Conservation (phyloP, 2,329 filamentous ascomycete species). For the Hypoxylon rubiginosum region DNA sequence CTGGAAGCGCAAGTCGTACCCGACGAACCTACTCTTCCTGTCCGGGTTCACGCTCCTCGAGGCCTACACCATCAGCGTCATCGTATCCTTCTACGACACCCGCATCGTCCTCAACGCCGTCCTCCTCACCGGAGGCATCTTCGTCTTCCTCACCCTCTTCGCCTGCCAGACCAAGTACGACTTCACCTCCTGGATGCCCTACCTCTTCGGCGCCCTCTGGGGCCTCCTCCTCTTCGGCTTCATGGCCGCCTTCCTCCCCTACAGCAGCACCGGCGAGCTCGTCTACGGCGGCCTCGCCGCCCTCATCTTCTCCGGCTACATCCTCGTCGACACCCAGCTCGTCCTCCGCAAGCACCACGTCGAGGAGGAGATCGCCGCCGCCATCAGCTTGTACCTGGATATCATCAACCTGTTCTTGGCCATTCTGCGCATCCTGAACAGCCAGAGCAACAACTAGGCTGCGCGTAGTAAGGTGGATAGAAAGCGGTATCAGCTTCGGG, state of each 20-base stretch:
- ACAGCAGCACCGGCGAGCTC: slow-evolving; percentile 84
- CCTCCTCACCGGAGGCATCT: slow-evolving; percentile 86
- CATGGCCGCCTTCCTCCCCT: slow-evolving; percentile 90
- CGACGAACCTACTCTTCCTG: slow-evolving; percentile 94
- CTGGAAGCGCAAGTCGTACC: slow-evolving; percentile 97
- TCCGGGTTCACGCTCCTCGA: slow-evolving; percentile 90
- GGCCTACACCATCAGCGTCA: slow-evolving; percentile 92
- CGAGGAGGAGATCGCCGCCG: slow-evolving; percentile 96
- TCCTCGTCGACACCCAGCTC: slow-evolving; percentile 95
- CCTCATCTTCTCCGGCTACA: slow-evolving; percentile 93
- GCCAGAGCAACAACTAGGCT: slow-evolving; percentile 87
- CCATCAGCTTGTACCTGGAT: slow-evolving; percentile 95
- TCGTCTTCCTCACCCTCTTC: slow-evolving; percentile 84
- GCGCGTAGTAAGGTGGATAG: neutral
- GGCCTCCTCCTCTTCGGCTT: slow-evolving; percentile 92
- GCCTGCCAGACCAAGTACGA: slow-evolving; percentile 98
- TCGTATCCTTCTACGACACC: slow-evolving; percentile 90
- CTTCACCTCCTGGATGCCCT: slow-evolving; percentile 97
- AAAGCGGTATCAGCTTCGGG: neutral
- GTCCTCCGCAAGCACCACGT: slow-evolving; percentile 97
- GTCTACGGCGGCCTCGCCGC: slow-evolving; percentile 86
- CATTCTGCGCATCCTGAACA: slow-evolving; percentile 96
- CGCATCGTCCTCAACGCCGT: slow-evolving; percentile 90
- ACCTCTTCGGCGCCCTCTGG: slow-evolving; percentile 92
- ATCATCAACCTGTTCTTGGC: slow-evolving; percentile 97